phyloP scores from a whole-genome alignment of 768 basidiomycete species.

The Russula sp. region DNA sequence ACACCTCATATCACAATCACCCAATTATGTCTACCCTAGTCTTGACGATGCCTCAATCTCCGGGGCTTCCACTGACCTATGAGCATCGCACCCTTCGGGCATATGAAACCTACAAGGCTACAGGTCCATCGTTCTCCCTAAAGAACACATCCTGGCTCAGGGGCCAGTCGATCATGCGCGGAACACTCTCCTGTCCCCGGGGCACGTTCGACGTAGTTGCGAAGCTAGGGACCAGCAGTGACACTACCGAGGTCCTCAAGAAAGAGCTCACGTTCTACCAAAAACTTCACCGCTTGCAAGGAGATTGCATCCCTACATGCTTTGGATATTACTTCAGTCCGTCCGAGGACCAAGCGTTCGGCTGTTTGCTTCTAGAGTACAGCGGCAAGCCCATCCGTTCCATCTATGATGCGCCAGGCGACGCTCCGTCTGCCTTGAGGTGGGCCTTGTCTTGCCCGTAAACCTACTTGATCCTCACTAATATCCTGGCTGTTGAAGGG shows the following conservation, averaged over 20 bases:
- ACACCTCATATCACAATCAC: background rate
- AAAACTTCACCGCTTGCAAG: conserved; percentile 9
- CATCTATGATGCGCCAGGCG: conserved; percentile 1
- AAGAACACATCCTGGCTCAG: conserved; percentile 8
- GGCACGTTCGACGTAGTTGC: conserved; percentile 13
- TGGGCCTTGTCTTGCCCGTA: background rate
- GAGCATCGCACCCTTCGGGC: conserved; percentile 16
- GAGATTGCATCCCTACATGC: conserved; percentile 11
- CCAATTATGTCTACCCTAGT: conserved; percentile 7
- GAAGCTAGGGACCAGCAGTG: conserved; percentile 2
- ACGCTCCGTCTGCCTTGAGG: conserved; percentile 9
- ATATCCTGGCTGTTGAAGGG: background rate
- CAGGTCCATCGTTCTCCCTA: conserved; percentile 7
- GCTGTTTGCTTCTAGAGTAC: conserved; percentile 11
- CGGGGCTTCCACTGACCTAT: background rate
- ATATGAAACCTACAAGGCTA: background rate
- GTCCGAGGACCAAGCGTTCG: conserved; percentile 1
- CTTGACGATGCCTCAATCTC: conserved; percentile 14
- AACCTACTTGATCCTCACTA: background rate
- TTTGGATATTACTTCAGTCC: conserved; percentile 12
- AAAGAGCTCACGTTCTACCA: conserved; percentile 14
- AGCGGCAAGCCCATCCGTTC: conserved; percentile 14
- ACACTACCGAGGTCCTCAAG: background rate
- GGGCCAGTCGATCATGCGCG: conserved; percentile 15
- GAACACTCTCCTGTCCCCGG: conserved; percentile 5